phyloP scores from a whole-genome alignment of 176 grass and related monocot species.

The Coix lacrymajobi region DNA sequence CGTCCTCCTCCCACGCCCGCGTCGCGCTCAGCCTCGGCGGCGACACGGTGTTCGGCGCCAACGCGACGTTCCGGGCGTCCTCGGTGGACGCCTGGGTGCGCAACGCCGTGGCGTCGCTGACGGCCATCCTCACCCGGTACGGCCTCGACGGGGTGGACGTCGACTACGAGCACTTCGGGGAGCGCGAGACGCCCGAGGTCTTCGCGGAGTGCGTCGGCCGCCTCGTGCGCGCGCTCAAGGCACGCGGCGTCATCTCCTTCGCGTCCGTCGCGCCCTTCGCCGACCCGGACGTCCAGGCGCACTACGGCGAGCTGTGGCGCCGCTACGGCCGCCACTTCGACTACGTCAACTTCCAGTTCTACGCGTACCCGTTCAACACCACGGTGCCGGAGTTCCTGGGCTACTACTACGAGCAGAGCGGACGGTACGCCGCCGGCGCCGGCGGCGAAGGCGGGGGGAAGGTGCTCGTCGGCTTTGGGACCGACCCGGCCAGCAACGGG shows the following conservation, averaged over 20 bases:
- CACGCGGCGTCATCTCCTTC: slow-evolving; percentile 28
- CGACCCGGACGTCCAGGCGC: slow-evolving; percentile 18
- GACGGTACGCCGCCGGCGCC: slow-evolving; percentile 9
- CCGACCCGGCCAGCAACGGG: slow-evolving; percentile 7
- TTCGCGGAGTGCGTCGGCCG: slow-evolving; percentile 52
- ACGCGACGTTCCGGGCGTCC: slow-evolving; percentile 18
- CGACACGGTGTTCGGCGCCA: not conserved
- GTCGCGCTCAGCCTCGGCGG: slow-evolving; percentile 46
- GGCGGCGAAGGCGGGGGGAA: slow-evolving; percentile 18
- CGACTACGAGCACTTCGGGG: slow-evolving; percentile 55
- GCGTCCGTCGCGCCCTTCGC: slow-evolving; percentile 54
- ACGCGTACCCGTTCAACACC: slow-evolving; percentile 35
- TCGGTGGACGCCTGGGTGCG: slow-evolving; percentile 43
- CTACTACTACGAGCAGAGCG: slow-evolving; percentile 38
- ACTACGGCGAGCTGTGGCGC: slow-evolving; percentile 28
- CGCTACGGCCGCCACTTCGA: slow-evolving; percentile 38
- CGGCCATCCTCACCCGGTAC: slow-evolving; percentile 20
- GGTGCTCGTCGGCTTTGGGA: slow-evolving; percentile 28
- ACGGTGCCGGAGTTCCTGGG: slow-evolving; percentile 37
- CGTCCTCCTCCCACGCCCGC: not conserved
- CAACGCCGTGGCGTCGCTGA: slow-evolving; percentile 17
- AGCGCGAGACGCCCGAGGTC: slow-evolving; percentile 4
- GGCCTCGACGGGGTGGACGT: slow-evolving; percentile 44
- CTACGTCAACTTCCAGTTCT: slow-evolving; percentile 66
- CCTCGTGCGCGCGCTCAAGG: slow-evolving; percentile 24